Evolutionary conservation across 2,329 filamentous ascomycete genomes (phyloP).

Genomic region (Coniochaeta sp.): DNA sequence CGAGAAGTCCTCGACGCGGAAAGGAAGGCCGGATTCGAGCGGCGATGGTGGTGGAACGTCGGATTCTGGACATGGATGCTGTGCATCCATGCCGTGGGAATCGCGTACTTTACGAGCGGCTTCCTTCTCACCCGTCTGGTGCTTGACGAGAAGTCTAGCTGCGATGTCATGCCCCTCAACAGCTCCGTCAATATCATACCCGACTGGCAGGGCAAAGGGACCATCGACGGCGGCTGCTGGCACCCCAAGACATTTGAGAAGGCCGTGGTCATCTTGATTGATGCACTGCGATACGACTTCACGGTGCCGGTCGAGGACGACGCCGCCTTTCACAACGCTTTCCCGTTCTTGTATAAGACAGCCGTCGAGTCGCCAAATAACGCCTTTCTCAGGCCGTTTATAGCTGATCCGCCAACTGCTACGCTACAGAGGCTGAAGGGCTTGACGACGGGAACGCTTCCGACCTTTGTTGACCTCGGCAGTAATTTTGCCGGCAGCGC

Average conservation of each 20-base stretch:
- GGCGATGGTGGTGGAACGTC: constrained; percentile 49
- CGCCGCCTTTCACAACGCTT: constrained; percentile 71
- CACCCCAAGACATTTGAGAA: constrained; percentile 90
- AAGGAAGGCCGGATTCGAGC: constrained; percentile 42
- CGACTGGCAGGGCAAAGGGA: constrained; percentile 33
- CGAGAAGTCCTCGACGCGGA: constrained; percentile 39
- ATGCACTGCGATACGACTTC: constrained; percentile 95
- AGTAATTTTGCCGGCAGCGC: constrained; percentile 93
- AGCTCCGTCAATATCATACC: constrained; percentile 39
- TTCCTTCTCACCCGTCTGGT: constrained; percentile 86
- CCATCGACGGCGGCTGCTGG: constrained; percentile 72
- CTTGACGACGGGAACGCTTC: constrained; percentile 87
- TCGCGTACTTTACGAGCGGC: constrained; percentile 89
- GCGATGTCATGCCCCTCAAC: constrained; percentile 60
- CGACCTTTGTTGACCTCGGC: constrained; percentile 88
- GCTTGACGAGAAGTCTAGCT: constrained; percentile 68
- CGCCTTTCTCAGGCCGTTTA: constrained; percentile 88
- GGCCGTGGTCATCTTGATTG: constrained; percentile 83
- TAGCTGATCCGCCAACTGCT: constrained; percentile 91
- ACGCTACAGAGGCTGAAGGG: constrained; percentile 91
- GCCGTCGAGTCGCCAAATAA: constrained; percentile 67
- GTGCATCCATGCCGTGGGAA: constrained; percentile 68
- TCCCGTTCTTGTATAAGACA: constrained; percentile 81
- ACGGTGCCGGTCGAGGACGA: constrained; percentile 67
- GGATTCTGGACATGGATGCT: constrained; percentile 66